Evolutionary conservation across 139 green algal species (phyloP).

Genomic region (Desmodesmus armatus): DNA sequence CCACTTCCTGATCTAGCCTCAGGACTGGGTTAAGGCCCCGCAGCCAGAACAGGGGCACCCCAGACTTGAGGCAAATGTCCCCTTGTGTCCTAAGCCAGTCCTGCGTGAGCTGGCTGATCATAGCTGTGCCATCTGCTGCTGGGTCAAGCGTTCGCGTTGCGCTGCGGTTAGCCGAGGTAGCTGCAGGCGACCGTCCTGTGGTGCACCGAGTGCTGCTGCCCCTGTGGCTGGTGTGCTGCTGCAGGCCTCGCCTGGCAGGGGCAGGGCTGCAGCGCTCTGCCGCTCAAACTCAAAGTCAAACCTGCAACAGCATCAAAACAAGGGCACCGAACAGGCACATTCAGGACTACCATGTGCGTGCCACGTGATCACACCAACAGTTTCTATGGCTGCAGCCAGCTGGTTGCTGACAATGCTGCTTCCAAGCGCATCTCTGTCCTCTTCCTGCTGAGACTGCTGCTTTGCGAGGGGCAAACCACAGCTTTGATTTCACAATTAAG

Average conservation of each 20-base stretch:
- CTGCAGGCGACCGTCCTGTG: too few relatives aligned
- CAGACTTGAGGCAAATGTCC: too few relatives aligned
- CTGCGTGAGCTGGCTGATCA: too few relatives aligned
- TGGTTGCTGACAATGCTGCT: background rate
- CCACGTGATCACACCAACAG: background rate
- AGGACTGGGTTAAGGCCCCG: too few relatives aligned
- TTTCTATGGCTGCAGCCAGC: background rate
- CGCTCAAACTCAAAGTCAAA: constrained; percentile 60
- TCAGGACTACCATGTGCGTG: background rate
- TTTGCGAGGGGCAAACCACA: background rate
- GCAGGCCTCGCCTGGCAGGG: constrained; percentile 8
- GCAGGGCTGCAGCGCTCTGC: constrained; percentile 52
- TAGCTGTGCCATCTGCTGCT: too few relatives aligned
- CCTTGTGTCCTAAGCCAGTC: too few relatives aligned
- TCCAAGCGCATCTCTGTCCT: background rate
- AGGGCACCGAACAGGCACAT: background rate
- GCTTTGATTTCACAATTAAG: background rate
- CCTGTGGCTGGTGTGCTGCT: background rate
- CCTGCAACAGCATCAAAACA: constrained; percentile 1
- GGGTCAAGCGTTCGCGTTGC: too few relatives aligned
- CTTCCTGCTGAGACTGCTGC: background rate
- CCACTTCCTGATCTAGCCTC: too few relatives aligned
- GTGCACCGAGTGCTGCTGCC: constrained; percentile 2
- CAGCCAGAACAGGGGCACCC: too few relatives aligned
- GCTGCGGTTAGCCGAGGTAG: too few relatives aligned